Evolutionary conservation across 352 stramenopile species (phyloP), one percentile per base, ranked within the genome.

Genomic region (Globisporangium iwayamae): DNA sequence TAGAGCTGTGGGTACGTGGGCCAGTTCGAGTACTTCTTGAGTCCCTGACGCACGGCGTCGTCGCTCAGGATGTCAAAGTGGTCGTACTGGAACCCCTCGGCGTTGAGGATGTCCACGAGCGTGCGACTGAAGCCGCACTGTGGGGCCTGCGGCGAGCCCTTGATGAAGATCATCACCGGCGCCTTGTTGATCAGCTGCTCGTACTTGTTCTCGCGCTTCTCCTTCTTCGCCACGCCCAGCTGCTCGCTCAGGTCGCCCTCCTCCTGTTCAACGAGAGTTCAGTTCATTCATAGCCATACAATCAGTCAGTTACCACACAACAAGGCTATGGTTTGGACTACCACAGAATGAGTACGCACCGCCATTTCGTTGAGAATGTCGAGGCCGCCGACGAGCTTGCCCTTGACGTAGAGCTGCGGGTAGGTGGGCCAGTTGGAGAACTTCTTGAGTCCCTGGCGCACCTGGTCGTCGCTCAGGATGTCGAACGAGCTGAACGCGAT

Each of bases 121-220:
- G 98, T 87, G 30, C 93, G 80, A 43, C 88, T 98, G 75, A 99
- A 99, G 46, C 97, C 97, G 63, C 97, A 99, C 71, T 93, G 82
- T 28, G 97, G 97, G 28, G 84, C 78, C 63, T 89, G 87, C 9
- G 97, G 96, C 13, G 83, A 76, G 58, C 87, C 97, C 75, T 99
- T 99, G 91, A 99, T 99, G 75, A 99, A 99, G 20, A 99, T 81
- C 95, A 99, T 98, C 65, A 99, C 91, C 3, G 82, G 81, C 32
- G 89, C 83, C 52, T 85, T 80, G 65, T 90, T 95, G 60, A 98
- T 88, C 45, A 99, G 74, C 73, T 93, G 77, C 60, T 90, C 70
- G 61, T 98, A 92, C 68, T 91, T 90, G 74, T 92, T 91, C 67
- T 91, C 82, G 54, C 81, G 85, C 71, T 93, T 93, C 48, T 73